Conservation (phyloP, 257 asterid species). For the Ligustrum vulgare region DNA sequence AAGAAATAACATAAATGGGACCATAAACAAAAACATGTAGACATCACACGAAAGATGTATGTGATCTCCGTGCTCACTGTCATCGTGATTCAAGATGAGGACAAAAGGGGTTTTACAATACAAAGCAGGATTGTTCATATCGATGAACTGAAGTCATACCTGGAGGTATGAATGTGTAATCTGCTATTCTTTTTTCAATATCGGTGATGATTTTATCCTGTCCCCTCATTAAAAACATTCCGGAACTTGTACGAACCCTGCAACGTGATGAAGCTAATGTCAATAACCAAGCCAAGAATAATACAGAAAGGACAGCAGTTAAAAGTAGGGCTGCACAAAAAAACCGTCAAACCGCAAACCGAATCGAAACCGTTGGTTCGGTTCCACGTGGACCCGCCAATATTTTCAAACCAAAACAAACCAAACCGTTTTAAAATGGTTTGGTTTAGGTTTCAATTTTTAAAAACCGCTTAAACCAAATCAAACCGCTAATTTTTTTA, state of each 20-base stretch:
- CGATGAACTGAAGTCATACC: slow-evolving; percentile 39
- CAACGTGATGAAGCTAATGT: slow-evolving; percentile 21
- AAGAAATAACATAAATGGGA: slow-evolving; percentile 4
- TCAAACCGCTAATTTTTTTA: too few species aligned
- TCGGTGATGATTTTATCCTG: slow-evolving; percentile 53
- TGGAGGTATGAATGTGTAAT: slow-evolving; percentile 63
- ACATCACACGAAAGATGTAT: neutral
- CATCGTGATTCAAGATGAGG: neutral
- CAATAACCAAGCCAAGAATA: neutral
- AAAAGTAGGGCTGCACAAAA: too few species aligned
- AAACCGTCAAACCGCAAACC: too few species aligned
- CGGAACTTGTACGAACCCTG: slow-evolving; percentile 91
- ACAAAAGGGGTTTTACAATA: neutral
- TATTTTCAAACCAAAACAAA: too few species aligned
- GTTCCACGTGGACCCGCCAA: too few species aligned
- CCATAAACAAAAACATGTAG: slow-evolving; percentile 4
- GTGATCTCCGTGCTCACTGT: neutral
- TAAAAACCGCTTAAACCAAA: too few species aligned
- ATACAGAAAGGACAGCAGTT: neutral
- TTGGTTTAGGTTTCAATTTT: too few species aligned
- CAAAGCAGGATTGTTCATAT: neutral
- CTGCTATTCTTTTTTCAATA: slow-evolving; percentile 76
- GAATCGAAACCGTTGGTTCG: too few species aligned
- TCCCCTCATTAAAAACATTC: slow-evolving; percentile 68
- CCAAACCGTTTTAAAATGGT: too few species aligned